phyloP scores from a whole-genome alignment of 2,329 filamentous ascomycete species.

The Dactylella cylindrospora region DNA sequence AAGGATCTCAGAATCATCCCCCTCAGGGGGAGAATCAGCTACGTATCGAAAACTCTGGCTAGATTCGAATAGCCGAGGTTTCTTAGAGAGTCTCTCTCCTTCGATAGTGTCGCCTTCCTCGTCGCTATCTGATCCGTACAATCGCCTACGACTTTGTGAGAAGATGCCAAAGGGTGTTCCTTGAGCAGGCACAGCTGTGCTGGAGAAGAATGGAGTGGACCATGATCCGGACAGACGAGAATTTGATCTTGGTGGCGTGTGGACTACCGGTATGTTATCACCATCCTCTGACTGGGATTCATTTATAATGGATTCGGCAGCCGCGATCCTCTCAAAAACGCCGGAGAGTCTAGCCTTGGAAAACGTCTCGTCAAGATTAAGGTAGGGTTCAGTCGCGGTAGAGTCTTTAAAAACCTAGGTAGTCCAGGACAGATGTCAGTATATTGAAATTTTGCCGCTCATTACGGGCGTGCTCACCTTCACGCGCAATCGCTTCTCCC shows the following conservation, averaged over 20 bases:
- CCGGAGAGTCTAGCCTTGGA: slow-evolving; percentile 22
- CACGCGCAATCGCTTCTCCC: slow-evolving; percentile 32
- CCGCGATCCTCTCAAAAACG: slow-evolving; percentile 32
- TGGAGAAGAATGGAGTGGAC: slow-evolving; percentile 27
- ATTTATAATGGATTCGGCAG: slow-evolving; percentile 25
- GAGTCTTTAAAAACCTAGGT: slow-evolving; percentile 22
- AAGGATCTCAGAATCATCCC: background rate
- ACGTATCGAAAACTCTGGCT: slow-evolving; percentile 36
- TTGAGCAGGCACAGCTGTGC: slow-evolving; percentile 5
- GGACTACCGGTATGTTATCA: slow-evolving; percentile 6
- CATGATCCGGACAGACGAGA: slow-evolving; percentile 24
- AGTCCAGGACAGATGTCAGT: background rate
- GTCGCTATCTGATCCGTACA: slow-evolving; percentile 24
- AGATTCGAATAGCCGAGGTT: slow-evolving; percentile 25
- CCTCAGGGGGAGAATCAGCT: slow-evolving; percentile 17
- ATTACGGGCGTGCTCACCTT: slow-evolving; percentile 5
- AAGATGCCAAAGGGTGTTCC: slow-evolving; percentile 36
- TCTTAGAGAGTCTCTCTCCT: slow-evolving; percentile 14
- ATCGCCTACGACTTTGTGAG: slow-evolving; percentile 26
- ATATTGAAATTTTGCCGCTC: background rate
- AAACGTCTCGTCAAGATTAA: slow-evolving; percentile 31
- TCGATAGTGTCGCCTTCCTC: slow-evolving; percentile 33
- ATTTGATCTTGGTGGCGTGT: slow-evolving; percentile 14
- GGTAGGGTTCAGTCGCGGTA: slow-evolving; percentile 11
- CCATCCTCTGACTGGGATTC: slow-evolving; percentile 20